Percentiles rank a stretch among this genome's conserved stretches.
Conservation (phyloP, 108 stramenopile genomes). For the Schizochytrium sp. region DNA sequence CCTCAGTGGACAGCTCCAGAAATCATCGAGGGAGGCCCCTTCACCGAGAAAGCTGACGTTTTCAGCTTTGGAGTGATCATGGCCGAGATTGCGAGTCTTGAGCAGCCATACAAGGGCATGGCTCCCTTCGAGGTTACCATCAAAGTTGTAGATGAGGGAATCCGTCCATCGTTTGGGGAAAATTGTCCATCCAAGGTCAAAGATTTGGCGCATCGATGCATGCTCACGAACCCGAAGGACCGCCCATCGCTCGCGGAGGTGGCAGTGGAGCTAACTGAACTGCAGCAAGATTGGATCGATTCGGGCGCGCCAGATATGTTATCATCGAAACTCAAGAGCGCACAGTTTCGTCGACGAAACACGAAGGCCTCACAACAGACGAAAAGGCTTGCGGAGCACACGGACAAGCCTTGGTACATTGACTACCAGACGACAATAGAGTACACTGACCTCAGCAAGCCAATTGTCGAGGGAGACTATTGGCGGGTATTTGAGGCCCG, state of each 20-base stretch:
- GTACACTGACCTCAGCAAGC: background rate
- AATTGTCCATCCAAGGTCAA: background rate
- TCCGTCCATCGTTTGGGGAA: background rate
- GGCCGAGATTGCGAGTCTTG: constrained; percentile 42
- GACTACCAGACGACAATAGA: background rate
- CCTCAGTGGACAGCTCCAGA: constrained; percentile 59
- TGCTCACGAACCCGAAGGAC: background rate
- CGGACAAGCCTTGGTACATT: background rate
- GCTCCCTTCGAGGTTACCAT: constrained; percentile 38
- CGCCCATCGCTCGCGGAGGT: background rate
- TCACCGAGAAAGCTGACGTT: constrained; percentile 53
- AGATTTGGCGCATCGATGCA: background rate
- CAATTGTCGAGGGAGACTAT: background rate
- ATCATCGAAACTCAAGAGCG: background rate
- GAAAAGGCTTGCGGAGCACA: background rate
- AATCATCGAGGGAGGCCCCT: constrained; percentile 42
- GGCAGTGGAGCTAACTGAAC: background rate
- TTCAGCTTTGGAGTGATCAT: constrained; percentile 52
- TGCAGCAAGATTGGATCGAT: constrained; percentile 14
- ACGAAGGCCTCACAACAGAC: background rate
- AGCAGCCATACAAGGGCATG: constrained; percentile 50
- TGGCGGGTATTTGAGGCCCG: background rate
- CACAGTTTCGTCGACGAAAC: background rate
- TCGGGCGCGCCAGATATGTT: background rate
- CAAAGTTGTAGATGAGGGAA: background rate